phyloP scores from a whole-genome alignment of 2,329 filamentous ascomycete species.

The Colletotrichum australisinense region DNA sequence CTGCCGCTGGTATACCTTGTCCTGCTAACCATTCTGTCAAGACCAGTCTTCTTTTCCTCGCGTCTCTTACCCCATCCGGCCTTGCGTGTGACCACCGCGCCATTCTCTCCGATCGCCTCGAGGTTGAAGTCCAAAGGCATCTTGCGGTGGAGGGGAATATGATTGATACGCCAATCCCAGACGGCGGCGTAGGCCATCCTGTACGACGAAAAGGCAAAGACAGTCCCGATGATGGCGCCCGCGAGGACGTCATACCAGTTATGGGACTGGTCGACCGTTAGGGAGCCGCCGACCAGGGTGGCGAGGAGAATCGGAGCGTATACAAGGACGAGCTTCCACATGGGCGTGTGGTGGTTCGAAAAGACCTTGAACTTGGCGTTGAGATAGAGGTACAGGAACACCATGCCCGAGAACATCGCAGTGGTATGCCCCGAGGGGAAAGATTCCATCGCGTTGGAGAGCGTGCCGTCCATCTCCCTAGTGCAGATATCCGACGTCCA shows the following conservation, averaged over 20 bases:
- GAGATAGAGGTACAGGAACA: constrained; percentile 78
- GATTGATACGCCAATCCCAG: constrained; percentile 75
- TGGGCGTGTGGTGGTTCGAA: constrained; percentile 77
- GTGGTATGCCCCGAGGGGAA: constrained; percentile 82
- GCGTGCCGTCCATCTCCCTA: constrained; percentile 70
- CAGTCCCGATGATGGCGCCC: constrained; percentile 72
- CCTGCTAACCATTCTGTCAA: not conserved
- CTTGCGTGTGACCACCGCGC: constrained; percentile 67
- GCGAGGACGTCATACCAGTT: constrained; percentile 80
- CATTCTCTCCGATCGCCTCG: constrained; percentile 56
- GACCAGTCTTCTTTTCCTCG: not conserved
- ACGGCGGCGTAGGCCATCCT: constrained; percentile 75
- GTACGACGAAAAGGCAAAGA: constrained; percentile 74
- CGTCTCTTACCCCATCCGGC: constrained; percentile 66
- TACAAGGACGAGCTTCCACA: constrained; percentile 77
- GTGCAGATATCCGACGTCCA: constrained; percentile 78
- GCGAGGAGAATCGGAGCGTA: constrained; percentile 77
- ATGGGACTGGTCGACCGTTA: constrained; percentile 80
- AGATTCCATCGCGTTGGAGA: constrained; percentile 76
- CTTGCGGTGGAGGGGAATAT: constrained; percentile 74
- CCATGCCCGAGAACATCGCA: constrained; percentile 77
- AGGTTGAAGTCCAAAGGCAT: constrained; percentile 63
- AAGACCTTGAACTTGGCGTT: constrained; percentile 84
- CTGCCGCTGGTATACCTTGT: constrained; percentile 17
- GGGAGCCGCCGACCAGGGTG: constrained; percentile 73